A percentile compares a stretch with the other conserved stretches of the same genome.
Conservation (phyloP, 2,329 filamentous ascomycete species). For the Trichoderma afroharzianum region DNA sequence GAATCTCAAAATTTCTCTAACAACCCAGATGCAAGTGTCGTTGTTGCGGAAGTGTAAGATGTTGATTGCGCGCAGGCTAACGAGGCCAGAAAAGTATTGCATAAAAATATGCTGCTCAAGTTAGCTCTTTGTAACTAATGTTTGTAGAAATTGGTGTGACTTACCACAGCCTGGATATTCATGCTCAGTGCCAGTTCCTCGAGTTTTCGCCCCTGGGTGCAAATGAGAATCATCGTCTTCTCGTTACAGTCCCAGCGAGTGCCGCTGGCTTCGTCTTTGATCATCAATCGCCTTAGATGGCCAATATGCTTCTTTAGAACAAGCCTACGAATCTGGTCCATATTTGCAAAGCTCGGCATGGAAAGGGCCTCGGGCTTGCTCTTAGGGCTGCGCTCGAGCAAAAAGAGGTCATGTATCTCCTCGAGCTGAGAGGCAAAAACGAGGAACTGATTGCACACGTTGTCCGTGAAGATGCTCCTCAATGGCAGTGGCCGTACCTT, state of each 20-base stretch:
- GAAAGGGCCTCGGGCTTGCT: conserved; percentile 52
- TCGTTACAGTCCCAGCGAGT: conserved; percentile 55
- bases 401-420: conserved; percentile 54
- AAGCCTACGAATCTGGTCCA: conserved; percentile 55
- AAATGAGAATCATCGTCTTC: conserved; percentile 53
- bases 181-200: conserved; percentile 56
- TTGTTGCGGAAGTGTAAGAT: conserved; percentile 52
- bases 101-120: conserved; percentile 52
- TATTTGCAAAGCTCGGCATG: conserved; percentile 45
- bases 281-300: conserved; percentile 54
- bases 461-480: conserved; percentile 59
- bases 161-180: conserved; percentile 52
- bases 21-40: conserved; percentile 54
- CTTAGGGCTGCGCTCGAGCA: conserved; percentile 53
- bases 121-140: not conserved
- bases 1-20: conserved; percentile 56
- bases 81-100: conserved; percentile 47
- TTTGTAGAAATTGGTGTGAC: conserved; percentile 24
- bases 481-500: conserved; percentile 48
- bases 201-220: conserved; percentile 45
- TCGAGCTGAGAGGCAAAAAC: conserved; percentile 50
- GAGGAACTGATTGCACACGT: conserved; percentile 55
- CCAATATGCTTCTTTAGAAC: conserved; percentile 56
- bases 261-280: conserved; percentile 52
- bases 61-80: conserved; percentile 52